Percentiles rank a stretch among this genome's conserved stretches.
Evolutionary conservation across 345 rosid genomes (phyloP).

Genomic region (Dovyalis caffra): DNA sequence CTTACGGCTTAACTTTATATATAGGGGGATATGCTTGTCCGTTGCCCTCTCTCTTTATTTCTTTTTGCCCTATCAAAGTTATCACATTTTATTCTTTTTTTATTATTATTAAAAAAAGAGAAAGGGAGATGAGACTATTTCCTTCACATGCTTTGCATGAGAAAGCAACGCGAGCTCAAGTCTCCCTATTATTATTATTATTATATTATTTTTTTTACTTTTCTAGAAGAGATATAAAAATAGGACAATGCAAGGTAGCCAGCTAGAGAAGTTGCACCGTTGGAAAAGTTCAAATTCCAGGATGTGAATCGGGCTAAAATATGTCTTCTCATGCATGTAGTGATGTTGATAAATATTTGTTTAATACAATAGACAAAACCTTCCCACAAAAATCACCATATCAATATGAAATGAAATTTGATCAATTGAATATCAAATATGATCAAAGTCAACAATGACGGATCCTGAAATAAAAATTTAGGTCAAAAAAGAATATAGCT

Average conservation of each 20-base stretch:
- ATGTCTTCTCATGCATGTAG: background rate
- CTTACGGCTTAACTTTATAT: background rate
- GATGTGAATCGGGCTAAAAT: background rate
- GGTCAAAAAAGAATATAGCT: no score
- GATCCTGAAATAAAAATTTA: no score
- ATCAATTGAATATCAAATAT: no score
- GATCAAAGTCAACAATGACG: no score
- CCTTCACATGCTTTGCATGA: background rate
- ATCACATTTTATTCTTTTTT: background rate
- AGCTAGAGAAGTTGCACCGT: background rate
- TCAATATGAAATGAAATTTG: background rate
- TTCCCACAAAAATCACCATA: background rate
- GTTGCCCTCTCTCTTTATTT: background rate
- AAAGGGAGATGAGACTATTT: background rate
- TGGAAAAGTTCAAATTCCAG: background rate
- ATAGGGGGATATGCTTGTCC: background rate
- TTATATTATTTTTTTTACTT: no score
- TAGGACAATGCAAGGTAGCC: background rate
- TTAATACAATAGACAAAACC: background rate
- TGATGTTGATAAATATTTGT: background rate
- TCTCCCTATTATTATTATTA: no score
- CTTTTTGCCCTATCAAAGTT: background rate
- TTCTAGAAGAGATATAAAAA: no score
- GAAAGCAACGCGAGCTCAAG: no score
- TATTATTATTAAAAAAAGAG: background rate